Conservation (phyloP, 306 rosid genomes). For the Arachis hypogaea region DNA sequence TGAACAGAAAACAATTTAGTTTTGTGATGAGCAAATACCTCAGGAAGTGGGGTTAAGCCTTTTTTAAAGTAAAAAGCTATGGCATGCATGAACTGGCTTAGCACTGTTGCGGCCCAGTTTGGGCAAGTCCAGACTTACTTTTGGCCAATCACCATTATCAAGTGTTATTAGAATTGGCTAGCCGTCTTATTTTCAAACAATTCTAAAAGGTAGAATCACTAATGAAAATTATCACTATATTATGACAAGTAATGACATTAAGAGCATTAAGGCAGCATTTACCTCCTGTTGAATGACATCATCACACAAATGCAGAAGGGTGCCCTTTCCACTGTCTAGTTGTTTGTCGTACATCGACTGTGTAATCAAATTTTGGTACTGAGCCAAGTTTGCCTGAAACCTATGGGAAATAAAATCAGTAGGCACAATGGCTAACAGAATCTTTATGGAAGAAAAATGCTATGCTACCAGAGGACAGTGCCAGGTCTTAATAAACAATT, state of each 20-base stretch:
- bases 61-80: neutral
- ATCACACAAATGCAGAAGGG: constrained; percentile 97
- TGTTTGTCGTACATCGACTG: constrained; percentile 98
- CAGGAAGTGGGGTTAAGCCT: neutral
- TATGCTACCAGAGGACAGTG: neutral
- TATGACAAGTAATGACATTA: neutral
- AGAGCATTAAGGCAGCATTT: constrained; percentile 48
- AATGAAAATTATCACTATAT: constrained; percentile 8
- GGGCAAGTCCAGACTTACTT: neutral
- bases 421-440: constrained; percentile 28
- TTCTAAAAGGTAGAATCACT: neutral
- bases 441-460: neutral
- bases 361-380: constrained; percentile 90
- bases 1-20: neutral
- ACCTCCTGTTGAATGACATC: constrained; percentile 99
- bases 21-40: neutral
- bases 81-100: neutral
- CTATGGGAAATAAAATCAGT: constrained; percentile 44
- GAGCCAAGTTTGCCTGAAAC: constrained; percentile 87
- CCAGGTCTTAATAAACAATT: neutral
- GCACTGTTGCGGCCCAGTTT: neutral
- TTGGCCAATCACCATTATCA: neutral
- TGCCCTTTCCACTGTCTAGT: constrained; percentile 96
- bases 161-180: constrained; percentile 13
- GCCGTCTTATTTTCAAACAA: constrained; percentile 14